Conservation (phyloP, 306 rosid genomes). For the Spatholobus suberectus region DNA sequence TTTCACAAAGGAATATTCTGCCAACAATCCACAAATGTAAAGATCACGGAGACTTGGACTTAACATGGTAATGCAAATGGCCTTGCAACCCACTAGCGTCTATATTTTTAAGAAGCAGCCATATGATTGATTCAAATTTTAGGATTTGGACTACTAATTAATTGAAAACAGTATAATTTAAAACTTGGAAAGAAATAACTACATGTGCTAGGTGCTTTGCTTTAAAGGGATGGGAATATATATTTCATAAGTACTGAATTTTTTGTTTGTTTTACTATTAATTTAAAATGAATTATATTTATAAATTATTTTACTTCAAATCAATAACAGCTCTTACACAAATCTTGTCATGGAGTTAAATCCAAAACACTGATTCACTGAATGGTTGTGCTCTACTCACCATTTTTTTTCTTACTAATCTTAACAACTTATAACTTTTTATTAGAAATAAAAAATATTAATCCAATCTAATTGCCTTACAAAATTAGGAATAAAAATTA, state of each 20-base stretch:
- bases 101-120: background rate
- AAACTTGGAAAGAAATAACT: background rate
- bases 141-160: background rate
- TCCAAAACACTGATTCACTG: background rate
- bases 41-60: background rate
- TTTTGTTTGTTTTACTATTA: background rate
- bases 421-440: background rate
- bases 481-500: background rate
- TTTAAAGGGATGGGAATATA: background rate
- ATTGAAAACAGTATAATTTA: background rate
- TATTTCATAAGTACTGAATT: background rate
- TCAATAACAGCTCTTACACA: background rate
- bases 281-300: background rate
- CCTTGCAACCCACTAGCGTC: background rate
- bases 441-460: background rate
- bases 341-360: background rate
- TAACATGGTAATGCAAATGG: background rate
- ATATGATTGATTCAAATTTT: background rate
- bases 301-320: background rate
- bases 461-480: background rate
- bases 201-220: background rate
- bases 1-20: background rate
- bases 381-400: background rate
- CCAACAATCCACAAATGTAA: conserved; percentile 3
- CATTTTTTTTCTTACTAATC: background rate